Percentiles rank a stretch among this genome's conserved stretches.
Evolutionary conservation across 2,329 filamentous ascomycete genomes (phyloP).

Genomic region (Fusarium cyanostomum): DNA sequence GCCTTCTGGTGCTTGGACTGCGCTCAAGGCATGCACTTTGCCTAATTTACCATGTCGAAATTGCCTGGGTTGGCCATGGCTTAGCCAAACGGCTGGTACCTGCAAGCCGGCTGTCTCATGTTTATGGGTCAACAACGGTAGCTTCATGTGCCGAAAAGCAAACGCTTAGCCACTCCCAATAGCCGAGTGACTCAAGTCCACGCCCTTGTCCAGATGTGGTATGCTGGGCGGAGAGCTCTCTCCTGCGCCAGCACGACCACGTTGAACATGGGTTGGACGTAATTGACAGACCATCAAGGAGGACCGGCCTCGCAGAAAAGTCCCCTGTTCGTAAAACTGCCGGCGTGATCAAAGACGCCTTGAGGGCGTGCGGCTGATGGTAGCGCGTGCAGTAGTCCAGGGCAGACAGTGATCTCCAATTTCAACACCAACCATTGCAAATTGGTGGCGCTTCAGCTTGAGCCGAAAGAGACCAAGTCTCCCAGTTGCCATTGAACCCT

Average conservation of each 20-base stretch:
- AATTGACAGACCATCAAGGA: neutral
- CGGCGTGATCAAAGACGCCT: constrained; percentile 1
- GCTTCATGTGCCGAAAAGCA: neutral
- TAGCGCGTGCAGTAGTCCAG: constrained; percentile 5
- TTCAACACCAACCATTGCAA: constrained; percentile 19
- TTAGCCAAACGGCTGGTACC: neutral
- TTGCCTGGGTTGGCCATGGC: neutral
- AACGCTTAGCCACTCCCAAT: neutral
- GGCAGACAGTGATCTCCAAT: constrained; percentile 4
- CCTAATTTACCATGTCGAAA: neutral
- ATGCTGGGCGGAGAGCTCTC: no score
- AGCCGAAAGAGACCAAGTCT: neutral
- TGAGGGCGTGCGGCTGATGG: constrained; percentile 1
- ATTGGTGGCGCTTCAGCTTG: constrained; percentile 40
- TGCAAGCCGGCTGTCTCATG: constrained; percentile 17
- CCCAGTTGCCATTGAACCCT: neutral
- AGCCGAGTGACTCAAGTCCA: neutral
- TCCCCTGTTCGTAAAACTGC: neutral
- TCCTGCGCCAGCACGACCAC: no score
- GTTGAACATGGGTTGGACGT: no score
- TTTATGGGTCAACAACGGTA: constrained; percentile 3
- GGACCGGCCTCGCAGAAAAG: neutral
- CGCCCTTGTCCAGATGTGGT: neutral
- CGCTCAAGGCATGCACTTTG: neutral
- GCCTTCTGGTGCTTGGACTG: constrained; percentile 10